Conservation (phyloP, 371 early-diverging fungal genomes). For the Mucor indicus region DNA sequence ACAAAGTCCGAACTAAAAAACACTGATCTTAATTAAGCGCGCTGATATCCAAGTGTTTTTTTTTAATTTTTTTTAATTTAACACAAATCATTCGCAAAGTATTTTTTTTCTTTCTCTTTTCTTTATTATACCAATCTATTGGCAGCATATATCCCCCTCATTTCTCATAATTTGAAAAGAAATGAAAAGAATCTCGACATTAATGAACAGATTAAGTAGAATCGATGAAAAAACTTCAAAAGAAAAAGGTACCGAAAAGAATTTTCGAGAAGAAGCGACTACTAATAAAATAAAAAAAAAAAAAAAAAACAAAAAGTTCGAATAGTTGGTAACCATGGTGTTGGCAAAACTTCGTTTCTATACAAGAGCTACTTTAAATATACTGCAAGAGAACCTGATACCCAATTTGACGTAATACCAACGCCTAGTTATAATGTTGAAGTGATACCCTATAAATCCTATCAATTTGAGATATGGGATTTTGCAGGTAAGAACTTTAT, state of each 20-base stretch:
- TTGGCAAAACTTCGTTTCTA: conserved; percentile 38
- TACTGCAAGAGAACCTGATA: conserved; percentile 20
- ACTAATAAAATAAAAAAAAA: neutral
- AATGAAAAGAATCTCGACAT: conserved; percentile 17
- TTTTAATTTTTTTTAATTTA: too few relatives aligned
- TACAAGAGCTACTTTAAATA: conserved; percentile 36
- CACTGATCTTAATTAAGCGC: too few relatives aligned
- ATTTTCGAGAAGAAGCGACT: neutral
- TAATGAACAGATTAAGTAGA: conserved; percentile 3
- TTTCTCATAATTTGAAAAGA: neutral
- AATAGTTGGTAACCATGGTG: conserved; percentile 26
- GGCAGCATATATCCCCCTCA: neutral
- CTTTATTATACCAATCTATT: neutral
- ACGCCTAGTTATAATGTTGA: conserved; percentile 33
- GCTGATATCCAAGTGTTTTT: too few relatives aligned
- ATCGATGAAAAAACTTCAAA: neutral
- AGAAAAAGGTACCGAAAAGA: neutral
- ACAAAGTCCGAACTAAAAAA: too few relatives aligned
- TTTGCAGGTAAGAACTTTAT: conserved; percentile 29
- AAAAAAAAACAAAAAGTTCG: conserved; percentile 6
- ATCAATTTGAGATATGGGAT: conserved; percentile 33
- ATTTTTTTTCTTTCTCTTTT: neutral
- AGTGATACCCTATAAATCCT: conserved; percentile 20
- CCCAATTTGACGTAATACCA: conserved; percentile 29
- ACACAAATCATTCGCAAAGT: too few relatives aligned